phyloP scores from a whole-genome alignment of 257 asterid genomes.

The Salvia miltiorrhiza region DNA sequence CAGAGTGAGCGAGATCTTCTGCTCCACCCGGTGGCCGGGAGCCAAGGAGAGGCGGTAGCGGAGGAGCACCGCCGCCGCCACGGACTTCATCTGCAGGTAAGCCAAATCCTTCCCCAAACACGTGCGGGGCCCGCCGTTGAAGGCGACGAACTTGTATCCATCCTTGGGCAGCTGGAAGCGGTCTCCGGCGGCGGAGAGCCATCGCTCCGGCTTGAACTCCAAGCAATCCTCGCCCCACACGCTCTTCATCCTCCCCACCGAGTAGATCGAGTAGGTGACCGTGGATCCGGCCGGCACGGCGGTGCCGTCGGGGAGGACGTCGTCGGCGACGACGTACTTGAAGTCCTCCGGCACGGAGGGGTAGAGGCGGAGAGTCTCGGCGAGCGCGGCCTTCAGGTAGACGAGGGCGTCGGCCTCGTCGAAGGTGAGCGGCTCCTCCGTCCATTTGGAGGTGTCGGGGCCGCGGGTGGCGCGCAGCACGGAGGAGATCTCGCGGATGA shows the following conservation, averaged over 20 bases:
- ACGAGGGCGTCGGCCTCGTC: conserved; percentile 74
- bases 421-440: conserved; percentile 65
- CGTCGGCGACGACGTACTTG: conserved; percentile 65
- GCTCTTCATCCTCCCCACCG: conserved; percentile 67
- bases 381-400: conserved; percentile 64
- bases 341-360: conserved; percentile 87
- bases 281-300: conserved; percentile 75
- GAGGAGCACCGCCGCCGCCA: conserved; percentile 75
- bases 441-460: conserved; percentile 41
- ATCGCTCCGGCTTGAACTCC: conserved; percentile 86
- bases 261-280: conserved; percentile 74
- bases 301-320: conserved; percentile 72
- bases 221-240: conserved; percentile 86
- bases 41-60: conserved; percentile 58
- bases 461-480: conserved; percentile 54
- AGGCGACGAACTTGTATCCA: conserved; percentile 64
- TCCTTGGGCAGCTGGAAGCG: conserved; percentile 67
- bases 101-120: conserved; percentile 90
- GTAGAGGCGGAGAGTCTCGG: conserved; percentile 74
- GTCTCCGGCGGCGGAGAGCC: conserved; percentile 57
- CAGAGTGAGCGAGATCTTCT: conserved; percentile 80
- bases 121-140: conserved; percentile 82
- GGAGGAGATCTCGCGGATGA: conserved; percentile 39
- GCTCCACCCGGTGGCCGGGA: conserved; percentile 81
- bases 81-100: conserved; percentile 84